Base-by-base conservation (phyloP, 257 asterid species). In the Salvia miltiorrhiza region DNA sequence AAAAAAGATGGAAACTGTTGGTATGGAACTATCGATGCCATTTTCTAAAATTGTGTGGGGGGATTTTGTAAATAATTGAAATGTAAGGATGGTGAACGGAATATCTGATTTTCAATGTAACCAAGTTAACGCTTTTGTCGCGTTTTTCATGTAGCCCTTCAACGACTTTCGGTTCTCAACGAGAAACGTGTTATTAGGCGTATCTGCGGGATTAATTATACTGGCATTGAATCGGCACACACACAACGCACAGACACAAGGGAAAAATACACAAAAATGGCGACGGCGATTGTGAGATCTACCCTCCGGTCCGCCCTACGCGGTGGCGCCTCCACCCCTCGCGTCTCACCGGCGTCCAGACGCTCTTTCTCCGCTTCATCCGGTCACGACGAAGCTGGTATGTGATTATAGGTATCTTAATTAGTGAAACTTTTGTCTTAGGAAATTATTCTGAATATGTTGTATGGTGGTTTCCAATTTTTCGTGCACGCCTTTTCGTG, bases 321-420 rank as follows among this genome's bases (percentile, higher is more conserved):
- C 45, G 81, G 92, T 9, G 80, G 97, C 61, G 83, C 83, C 16
- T 30, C 93, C 70, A 50, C 80, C 21, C 73, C 79, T 21, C 85
- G 85, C 61, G 71, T 63, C 32, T 39, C 85, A 65, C 78, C 81
- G 16, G 86, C 83, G 62, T 39, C 92, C 23, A 87, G 78, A 82
- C 84, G 94, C 47, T 58, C 88, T 52, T 86, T 85, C 72, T 69
- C 99, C 63, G 67, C 97, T 57, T 79, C 95, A 7, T 70, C 85
- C 19, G 83, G 53, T 33, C 90, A 77, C 54, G 96, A 90, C 50
- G 99, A 90, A 82, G 97, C 99, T 35, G 88, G 99, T 93, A 87
- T 12, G 24, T n/a, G 44, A 63, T 37, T 37, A 10, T 59, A 2
- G 57, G 45, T 60, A 10, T 71, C 16, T 54, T 13, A 66, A 19